Conservation (phyloP, 176 grass and related monocot genomes). For the Cymbopogon citratus region DNA sequence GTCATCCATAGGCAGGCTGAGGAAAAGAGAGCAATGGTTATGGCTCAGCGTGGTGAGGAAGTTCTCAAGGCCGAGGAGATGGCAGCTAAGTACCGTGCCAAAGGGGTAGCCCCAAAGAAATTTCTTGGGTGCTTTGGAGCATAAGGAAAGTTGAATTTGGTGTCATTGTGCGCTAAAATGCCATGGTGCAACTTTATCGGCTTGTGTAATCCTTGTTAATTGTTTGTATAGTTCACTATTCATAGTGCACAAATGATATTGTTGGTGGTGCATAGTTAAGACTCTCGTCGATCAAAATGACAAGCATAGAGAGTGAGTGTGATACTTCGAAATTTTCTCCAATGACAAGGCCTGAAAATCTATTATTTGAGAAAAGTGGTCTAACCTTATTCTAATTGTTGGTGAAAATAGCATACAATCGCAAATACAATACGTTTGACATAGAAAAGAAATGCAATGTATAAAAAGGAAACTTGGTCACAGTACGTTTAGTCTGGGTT, state of each 20-base stretch:
- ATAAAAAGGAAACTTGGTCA: too few species aligned
- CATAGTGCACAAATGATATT: background rate
- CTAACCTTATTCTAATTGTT: too few species aligned
- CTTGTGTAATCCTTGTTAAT: background rate
- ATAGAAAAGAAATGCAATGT: too few species aligned
- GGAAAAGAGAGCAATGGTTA: conserved; percentile 64
- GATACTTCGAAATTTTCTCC: too few species aligned
- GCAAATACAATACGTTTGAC: too few species aligned
- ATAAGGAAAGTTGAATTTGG: conserved; percentile 10
- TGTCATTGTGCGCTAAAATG: background rate
- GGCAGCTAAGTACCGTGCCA: conserved; percentile 75
- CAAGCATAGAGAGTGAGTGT: too few species aligned
- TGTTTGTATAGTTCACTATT: background rate
- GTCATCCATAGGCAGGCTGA: conserved; percentile 63
- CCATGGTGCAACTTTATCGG: background rate
- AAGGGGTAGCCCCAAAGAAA: conserved; percentile 58
- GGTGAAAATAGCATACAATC: too few species aligned
- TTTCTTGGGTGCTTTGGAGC: conserved; percentile 68
- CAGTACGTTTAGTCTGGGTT: too few species aligned
- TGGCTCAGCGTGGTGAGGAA: conserved; percentile 55
- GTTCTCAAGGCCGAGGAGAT: conserved; percentile 76
- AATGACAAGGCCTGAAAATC: too few species aligned
- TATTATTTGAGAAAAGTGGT: too few species aligned
- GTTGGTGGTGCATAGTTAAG: background rate
- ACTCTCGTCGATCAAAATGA: background rate